Evolutionary conservation across 176 grass and related monocot genomes (phyloP), one percentile per base, ranked within the genome.

Genomic region (Melocanna baccifera): DNA sequence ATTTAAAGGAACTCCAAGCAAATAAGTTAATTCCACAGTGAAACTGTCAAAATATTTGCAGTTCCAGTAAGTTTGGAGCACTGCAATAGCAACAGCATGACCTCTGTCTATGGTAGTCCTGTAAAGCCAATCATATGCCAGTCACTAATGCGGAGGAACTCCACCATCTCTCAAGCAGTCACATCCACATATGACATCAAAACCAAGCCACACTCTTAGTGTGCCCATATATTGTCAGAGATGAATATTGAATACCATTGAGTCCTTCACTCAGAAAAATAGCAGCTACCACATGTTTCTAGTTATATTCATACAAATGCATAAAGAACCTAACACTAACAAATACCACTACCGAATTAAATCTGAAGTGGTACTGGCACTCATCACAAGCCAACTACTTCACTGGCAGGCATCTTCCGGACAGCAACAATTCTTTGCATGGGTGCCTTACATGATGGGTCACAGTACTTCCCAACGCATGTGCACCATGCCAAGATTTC

Each of bases 221-320:
- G 18, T 29, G 23, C 56, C 10, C 15, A 80, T 11, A 64, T 80
- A 52, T 50, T 48, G 32, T 51, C 55, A 39, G 22, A 14, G 19
- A 86, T 61, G 39, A 59, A 71, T 59, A 34, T 34, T 34, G 32
- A 34, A 34, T 34, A 71, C n/a, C 53, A n/a, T 56, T 11, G 12
- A 40, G 32, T 28, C 41, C 41, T 50, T 48, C 16, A 62, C 77
- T 79, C 52, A 41, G 53, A 42, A 86, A 86, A 62, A 36, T 50
- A 50, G 13, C 2, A 71, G 13, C 2, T 37, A 8, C 11, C 13
- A 37, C 26, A 47, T 69, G 14, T 78, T 77, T 77, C 22, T 69
- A 77, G 65, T 26, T 57, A 4, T 59, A 4, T 59, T 59, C 56
- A 12, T 59, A 59, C 56, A 51, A 42, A 39, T 64, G 9, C n/a